Conservation (phyloP, 1,139 yeast genomes). For the Yamadazyma atmosphaerica region DNA sequence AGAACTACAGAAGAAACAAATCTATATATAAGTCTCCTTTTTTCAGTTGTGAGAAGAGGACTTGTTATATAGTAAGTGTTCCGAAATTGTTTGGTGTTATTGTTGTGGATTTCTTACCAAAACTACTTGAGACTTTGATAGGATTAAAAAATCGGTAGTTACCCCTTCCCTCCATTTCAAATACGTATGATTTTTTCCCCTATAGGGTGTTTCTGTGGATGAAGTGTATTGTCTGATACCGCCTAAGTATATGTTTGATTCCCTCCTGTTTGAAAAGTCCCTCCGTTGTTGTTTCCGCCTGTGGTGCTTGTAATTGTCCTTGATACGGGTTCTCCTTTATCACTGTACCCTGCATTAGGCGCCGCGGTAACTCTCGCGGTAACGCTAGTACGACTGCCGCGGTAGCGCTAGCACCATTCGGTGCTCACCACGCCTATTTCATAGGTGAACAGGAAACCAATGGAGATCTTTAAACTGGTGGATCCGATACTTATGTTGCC, state of each 20-base stretch:
- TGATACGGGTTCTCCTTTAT: too few relatives aligned
- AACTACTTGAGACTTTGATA: constrained; percentile 3
- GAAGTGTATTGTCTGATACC: not conserved
- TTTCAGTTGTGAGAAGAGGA: not conserved
- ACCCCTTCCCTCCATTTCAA: not conserved
- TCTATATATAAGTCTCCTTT: not conserved
- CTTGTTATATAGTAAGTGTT: not conserved
- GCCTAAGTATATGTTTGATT: not conserved
- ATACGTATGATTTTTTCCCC: not conserved
- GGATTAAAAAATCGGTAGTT: constrained; percentile 3
- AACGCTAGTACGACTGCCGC: too few relatives aligned
- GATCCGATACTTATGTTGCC: not conserved
- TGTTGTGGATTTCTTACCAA: not conserved
- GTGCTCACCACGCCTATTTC: not conserved
- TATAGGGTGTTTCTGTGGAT: not conserved
- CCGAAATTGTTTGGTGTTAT: not conserved
- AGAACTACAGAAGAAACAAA: not conserved
- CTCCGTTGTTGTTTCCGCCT: too few relatives aligned
- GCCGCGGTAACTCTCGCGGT: too few relatives aligned
- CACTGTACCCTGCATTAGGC: too few relatives aligned
- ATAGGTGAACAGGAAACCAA: not conserved
- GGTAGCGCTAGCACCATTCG: too few relatives aligned
- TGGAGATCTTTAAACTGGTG: too few relatives aligned
- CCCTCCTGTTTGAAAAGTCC: not conserved
- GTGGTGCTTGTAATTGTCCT: too few relatives aligned